Conservation (phyloP, 163 green algal species). For the Scenedesmus sp. region DNA sequence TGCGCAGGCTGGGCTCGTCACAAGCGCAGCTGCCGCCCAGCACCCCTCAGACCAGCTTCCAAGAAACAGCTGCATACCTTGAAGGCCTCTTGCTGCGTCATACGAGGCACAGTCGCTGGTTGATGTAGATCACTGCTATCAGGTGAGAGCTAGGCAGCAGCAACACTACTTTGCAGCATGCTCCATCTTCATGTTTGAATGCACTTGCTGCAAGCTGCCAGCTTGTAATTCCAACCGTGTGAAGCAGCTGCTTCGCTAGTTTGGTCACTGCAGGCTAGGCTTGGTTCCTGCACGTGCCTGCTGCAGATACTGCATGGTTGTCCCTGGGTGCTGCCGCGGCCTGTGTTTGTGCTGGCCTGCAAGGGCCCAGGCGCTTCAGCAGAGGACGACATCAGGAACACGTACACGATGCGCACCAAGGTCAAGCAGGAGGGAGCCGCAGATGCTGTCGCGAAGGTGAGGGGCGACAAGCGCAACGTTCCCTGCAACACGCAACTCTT, state of each 20-base stretch:
- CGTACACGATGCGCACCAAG: constrained; percentile 72
- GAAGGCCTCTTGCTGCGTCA: constrained; percentile 46
- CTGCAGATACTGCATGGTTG: constrained; percentile 71
- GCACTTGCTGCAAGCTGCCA: background rate
- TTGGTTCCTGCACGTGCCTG: background rate
- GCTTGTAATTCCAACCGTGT: background rate
- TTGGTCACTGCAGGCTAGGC: background rate
- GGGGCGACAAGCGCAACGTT: background rate
- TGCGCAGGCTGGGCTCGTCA: background rate
- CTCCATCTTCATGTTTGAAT: background rate
- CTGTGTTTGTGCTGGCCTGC: constrained; percentile 72
- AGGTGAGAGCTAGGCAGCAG: constrained; percentile 1
- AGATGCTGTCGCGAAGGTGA: constrained; percentile 68
- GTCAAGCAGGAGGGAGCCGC: constrained; percentile 60
- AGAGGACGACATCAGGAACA: constrained; percentile 35
- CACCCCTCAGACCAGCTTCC: background rate
- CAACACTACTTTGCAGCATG: background rate
- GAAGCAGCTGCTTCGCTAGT: background rate
- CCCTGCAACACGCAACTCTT: background rate
- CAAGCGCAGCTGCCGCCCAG: constrained; percentile 3
- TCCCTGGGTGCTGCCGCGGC: constrained; percentile 73
- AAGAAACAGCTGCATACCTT: constrained; percentile 46
- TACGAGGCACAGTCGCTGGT: constrained; percentile 34
- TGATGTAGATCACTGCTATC: constrained; percentile 49
- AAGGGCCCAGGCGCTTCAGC: background rate